phyloP scores from a whole-genome alignment of 441 rosid genomes.

The Mallotus japonicus region DNA sequence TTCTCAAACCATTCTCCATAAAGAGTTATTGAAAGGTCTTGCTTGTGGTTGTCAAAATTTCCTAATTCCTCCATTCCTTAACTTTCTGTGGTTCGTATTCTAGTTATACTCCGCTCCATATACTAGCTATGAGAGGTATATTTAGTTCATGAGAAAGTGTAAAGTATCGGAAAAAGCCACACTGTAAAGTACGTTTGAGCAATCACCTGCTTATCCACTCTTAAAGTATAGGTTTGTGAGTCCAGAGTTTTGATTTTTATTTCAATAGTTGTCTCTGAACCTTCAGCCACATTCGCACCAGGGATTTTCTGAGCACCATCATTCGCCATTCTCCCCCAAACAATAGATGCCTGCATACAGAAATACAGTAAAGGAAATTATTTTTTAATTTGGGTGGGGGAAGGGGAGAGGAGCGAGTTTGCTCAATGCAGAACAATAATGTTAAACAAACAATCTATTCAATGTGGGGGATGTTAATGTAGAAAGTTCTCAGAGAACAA shows the following conservation, averaged over 20 bases:
- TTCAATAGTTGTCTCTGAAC: slow-evolving; percentile 68
- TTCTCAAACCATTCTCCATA: neutral
- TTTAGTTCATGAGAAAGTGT: neutral
- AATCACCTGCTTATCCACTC: slow-evolving; percentile 85
- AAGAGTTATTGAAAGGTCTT: neutral
- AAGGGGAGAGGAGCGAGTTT: too few species aligned
- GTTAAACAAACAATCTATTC: neutral
- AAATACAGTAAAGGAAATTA: neutral
- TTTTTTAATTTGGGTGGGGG: neutral
- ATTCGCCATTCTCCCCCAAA: slow-evolving; percentile 53
- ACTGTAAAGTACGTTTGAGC: slow-evolving; percentile 3
- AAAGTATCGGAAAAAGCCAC: slow-evolving; percentile 1
- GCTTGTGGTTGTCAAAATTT: neutral
- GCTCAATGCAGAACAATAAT: neutral
- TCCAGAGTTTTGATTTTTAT: slow-evolving; percentile 93
- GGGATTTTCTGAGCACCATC: slow-evolving; percentile 44
- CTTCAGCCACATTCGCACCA: slow-evolving; percentile 38
- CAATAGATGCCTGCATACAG: slow-evolving; percentile 25
- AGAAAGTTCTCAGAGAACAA: neutral
- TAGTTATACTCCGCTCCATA: neutral
- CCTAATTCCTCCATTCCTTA: neutral
- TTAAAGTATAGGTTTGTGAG: slow-evolving; percentile 83
- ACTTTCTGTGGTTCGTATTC: neutral
- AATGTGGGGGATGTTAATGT: neutral
- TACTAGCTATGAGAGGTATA: neutral